Base-by-base conservation (phyloP, 1,284 basidiomycete genomes). In the Amylostereum areolatum region DNA sequence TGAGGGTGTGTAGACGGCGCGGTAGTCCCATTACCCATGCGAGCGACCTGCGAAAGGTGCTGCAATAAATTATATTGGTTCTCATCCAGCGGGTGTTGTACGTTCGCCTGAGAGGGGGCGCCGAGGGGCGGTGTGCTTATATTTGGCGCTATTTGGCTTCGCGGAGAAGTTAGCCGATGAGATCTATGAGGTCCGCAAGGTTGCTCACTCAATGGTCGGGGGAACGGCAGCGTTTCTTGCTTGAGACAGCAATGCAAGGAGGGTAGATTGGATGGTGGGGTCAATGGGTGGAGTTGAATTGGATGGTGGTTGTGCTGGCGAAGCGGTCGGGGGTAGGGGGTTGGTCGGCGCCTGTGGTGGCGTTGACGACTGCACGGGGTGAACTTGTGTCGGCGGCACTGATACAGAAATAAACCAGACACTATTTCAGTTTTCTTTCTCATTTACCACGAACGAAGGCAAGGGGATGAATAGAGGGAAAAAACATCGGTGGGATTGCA, bases 1-100 rank as follows among this genome's bases (percentile, higher is more conserved):
- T 60, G 51, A 41, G 59, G 57, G 48, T 60, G 65, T 57, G 59
- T 62, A 52, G 50, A 56, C 40, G 43, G 56, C 34, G 49, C 43
- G 55, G 62, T 61, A 32, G 59, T 55, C 45, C 57, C 61, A 61
- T 65, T 70, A 47, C 67, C 66, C 45, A 68, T 59, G 51, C 73
- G 73, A 34, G 81, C 76, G 58, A 78, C 75, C 58, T 81, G 80
- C 50, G 85, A 73, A 62, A 89, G 72, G 60, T 85, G 86, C 59
- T 87, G 85, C 58, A 91, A 70, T 57, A 88, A 70, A 47, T 81
- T 79, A 49, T 89, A 69, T 62, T 85, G 83, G 53, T 74, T 69
- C 40, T 75, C 66, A 55, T 79, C 78, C 53, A 82, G 60, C 48
- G n/a, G 10, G 30, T 43, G 27, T 7, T 25, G 34, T 35, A 9